Evolutionary conservation across 108 stramenopile species (phyloP), one percentile per base, ranked within the genome.

Genomic region (Cylindrotheca fusiformis): DNA sequence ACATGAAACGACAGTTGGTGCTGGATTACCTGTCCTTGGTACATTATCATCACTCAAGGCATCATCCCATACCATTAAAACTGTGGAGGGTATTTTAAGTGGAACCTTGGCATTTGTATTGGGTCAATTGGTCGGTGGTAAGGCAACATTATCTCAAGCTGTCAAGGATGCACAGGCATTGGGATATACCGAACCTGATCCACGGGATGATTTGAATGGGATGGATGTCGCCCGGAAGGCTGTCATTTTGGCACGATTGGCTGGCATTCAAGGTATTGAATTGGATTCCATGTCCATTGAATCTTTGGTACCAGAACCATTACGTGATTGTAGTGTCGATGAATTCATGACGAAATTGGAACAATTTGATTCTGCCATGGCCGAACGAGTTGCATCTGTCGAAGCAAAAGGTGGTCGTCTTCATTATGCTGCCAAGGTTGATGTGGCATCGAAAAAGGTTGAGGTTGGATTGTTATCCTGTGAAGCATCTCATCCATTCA

Each of bases 141-240:
- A 77, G 58, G 32, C 63, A 55, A 75, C 62, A 24, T 67, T 82
- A 27, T 73, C 71, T 20, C 63, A 68, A 19, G 74, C 76, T 36
- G 81, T 82, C 51, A 60, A 57, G 20, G 56, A 82, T 32, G 81
- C 81, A 23, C 78, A 82, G 56, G 69, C 64, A 46, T 50, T 75
- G 65, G 81, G 81, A 50, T 82, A 77, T 44, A 82, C 81, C 6
- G 81, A 82, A 62, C 81, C 81, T 5, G 81, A 82, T 68, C 81
- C 81, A 12, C 59, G 81, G 4, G 68, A 62, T 18, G 83, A 84
- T 69, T 56, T 84, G 48, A 74, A 67, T 62, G 83, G 83, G 23
- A 75, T 79, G 58, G 83, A 84, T 32, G 77, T 80, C 4, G 83
- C 79, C 4, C 56, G 83, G 12, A 84, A 84, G 74, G 83, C 79